A percentile compares a stretch with the other conserved stretches of the same genome.
Evolutionary conservation across 495 filamentous ascomycete genomes (phyloP).

Genomic region (Neurospora sp.): DNA sequence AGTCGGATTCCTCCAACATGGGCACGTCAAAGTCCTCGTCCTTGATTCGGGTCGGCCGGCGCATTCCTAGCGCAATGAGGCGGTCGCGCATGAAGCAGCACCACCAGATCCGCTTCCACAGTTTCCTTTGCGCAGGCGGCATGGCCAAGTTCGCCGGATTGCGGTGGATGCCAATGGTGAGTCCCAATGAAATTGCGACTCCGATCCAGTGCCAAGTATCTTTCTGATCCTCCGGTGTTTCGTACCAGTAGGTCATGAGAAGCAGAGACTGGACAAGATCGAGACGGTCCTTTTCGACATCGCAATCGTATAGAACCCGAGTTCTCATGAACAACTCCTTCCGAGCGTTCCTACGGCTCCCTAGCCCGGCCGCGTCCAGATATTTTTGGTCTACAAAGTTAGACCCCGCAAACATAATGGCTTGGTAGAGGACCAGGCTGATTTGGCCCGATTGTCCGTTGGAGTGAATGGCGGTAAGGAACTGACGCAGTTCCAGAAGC

Average conservation of each 20-base stretch:
- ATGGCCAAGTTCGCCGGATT: constrained; percentile 65
- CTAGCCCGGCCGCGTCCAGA: constrained; percentile 59
- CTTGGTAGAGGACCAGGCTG: constrained; percentile 71
- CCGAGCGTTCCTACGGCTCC: constrained; percentile 59
- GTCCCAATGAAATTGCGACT: constrained; percentile 69
- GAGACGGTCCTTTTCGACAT: constrained; percentile 74
- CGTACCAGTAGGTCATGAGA: constrained; percentile 87
- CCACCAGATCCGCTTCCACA: constrained; percentile 95
- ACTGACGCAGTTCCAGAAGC: constrained; percentile 66
- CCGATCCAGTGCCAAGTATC: constrained; percentile 93
- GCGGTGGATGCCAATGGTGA: constrained; percentile 75
- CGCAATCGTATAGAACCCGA: constrained; percentile 77
- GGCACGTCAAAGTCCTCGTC: constrained; percentile 83
- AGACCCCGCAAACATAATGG: constrained; percentile 71
- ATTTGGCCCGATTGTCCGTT: constrained; percentile 56
- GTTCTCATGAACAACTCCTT: constrained; percentile 72
- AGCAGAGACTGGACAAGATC: constrained; percentile 74
- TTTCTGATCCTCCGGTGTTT: constrained; percentile 81
- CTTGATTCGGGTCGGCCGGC: constrained; percentile 80
- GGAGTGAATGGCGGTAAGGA: constrained; percentile 53
- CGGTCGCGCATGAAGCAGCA: constrained; percentile 86
- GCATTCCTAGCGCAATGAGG: constrained; percentile 79
- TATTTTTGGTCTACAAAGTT: constrained; percentile 66
- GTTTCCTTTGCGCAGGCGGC: constrained; percentile 54
- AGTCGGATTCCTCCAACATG: constrained; percentile 74